phyloP scores from a whole-genome alignment of 768 basidiomycete genomes.

The Botryobasidium botryosum region DNA sequence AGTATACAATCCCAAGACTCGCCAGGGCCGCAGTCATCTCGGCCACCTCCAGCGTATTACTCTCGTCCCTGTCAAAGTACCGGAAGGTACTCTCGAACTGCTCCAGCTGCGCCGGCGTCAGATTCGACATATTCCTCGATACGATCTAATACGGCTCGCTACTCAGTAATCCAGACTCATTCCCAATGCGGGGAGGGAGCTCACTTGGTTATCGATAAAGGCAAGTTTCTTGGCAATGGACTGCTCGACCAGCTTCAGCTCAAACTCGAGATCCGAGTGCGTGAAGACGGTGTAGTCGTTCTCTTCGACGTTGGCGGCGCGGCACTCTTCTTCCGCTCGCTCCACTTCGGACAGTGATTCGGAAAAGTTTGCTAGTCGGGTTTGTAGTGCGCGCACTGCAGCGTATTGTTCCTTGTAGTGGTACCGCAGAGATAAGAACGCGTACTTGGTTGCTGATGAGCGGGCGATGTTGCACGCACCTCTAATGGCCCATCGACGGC shows the following conservation, averaged over 20 bases:
- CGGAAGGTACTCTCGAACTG: slow-evolving; percentile 96
- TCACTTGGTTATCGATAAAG: slow-evolving; percentile 90
- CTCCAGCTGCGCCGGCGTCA: slow-evolving; percentile 90
- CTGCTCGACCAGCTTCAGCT: slow-evolving; percentile 65
- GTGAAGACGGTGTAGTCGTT: slow-evolving; percentile 92
- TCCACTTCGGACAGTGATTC: slow-evolving; percentile 32
- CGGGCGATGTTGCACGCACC: slow-evolving; percentile 23
- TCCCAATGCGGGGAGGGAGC: slow-evolving; percentile 10
- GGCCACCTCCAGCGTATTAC: slow-evolving; percentile 66
- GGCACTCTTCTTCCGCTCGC: slow-evolving; percentile 57
- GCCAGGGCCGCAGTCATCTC: slow-evolving; percentile 93
- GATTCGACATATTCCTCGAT: slow-evolving; percentile 80
- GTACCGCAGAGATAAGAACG: neutral
- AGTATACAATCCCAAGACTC: slow-evolving; percentile 85
- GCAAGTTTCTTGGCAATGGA: slow-evolving; percentile 79
- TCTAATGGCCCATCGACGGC: slow-evolving; percentile 62
- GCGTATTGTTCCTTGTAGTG: slow-evolving; percentile 50
- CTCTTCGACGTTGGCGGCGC: slow-evolving; percentile 83
- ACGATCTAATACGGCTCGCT: slow-evolving; percentile 46
- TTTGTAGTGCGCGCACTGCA: slow-evolving; percentile 44
- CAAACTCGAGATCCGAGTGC: slow-evolving; percentile 76
- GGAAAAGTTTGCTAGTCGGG: slow-evolving; percentile 46
- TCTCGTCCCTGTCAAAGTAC: slow-evolving; percentile 88
- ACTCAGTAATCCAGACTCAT: neutral
- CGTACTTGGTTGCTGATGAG: neutral